Percentiles rank a stretch among this genome's conserved stretches.
These are phyloP conservation scores for Fraxinus platypoda DNA, from an alignment of 305 asterid species.

Conservation along the genomic window DNA sequence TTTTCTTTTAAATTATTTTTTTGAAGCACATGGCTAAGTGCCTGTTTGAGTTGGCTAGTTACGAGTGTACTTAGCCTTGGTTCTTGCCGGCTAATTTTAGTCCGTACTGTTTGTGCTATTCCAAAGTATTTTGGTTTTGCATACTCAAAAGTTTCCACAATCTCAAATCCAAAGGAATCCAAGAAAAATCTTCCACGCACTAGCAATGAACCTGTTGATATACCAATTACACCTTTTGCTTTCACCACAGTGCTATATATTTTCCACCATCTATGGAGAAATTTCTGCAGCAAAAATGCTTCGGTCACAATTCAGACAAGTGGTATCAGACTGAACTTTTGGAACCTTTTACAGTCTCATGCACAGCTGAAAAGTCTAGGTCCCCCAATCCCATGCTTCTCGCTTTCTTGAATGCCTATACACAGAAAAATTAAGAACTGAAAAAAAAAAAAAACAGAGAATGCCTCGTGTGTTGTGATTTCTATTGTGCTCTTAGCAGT, in stretches of 20 bases:
- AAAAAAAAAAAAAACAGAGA: not conserved
- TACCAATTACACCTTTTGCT: slow-evolving; percentile 7
- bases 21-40: too few relatives aligned
- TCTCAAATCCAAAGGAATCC: not conserved
- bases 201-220: not conserved
- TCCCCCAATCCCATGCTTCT: slow-evolving; percentile 81
- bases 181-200: not conserved
- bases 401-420: slow-evolving; percentile 84
- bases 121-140: not conserved
- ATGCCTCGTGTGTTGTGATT: not conserved
- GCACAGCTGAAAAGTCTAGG: slow-evolving; percentile 85
- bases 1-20: too few relatives aligned
- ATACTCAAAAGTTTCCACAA: slow-evolving; percentile 9
- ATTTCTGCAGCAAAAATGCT: slow-evolving; percentile 2
- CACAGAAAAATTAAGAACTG: not conserved
- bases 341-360: slow-evolving; percentile 49
- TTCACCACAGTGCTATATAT: not conserved
- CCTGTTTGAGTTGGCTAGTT: too few relatives aligned
- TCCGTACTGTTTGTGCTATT: not conserved
- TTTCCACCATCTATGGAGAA: not conserved
- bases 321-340: slow-evolving; percentile 23
- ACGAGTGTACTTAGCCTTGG: too few relatives aligned
- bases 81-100: too few relatives aligned
- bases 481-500: not conserved
- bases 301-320: not conserved